These are phyloP conservation scores for Claviceps sp. DNA, from an alignment of 2,329 filamentous ascomycete genomes.

Conservation along the genomic window DNA sequence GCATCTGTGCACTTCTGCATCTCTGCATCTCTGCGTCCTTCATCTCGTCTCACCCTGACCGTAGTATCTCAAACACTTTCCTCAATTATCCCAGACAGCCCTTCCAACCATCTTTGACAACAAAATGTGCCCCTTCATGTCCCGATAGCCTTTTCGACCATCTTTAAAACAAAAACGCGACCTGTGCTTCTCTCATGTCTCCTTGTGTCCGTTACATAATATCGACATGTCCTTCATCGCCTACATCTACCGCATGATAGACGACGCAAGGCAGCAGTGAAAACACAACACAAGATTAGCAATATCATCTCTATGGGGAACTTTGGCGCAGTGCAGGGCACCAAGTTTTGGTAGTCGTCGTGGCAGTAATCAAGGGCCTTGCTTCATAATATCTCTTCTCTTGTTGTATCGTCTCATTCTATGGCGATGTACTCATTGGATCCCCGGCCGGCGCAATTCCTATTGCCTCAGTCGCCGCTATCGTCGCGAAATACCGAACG, in stretches of 20 bases:
- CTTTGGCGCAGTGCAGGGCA: neutral
- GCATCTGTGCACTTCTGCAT: neutral
- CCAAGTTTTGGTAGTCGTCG: conserved; percentile 1
- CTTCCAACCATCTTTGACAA: neutral
- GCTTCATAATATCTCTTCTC: conserved; percentile 33
- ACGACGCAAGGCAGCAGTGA: neutral
- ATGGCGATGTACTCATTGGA: conserved; percentile 53
- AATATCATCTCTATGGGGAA: neutral
- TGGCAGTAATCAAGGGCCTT: conserved; percentile 29
- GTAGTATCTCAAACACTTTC: neutral
- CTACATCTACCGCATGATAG: neutral
- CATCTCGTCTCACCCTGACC: neutral
- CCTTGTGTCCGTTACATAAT: neutral
- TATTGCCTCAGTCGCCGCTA: conserved; percentile 53
- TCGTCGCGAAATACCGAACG: conserved; percentile 94
- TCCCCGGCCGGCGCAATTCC: conserved; percentile 35
- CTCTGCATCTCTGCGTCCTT: neutral
- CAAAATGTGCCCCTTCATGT: neutral
- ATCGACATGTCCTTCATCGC: neutral
- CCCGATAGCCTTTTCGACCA: neutral
- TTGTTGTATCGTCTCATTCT: conserved; percentile 25
- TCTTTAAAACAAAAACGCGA: neutral
- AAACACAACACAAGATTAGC: neutral
- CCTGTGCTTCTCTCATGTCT: neutral
- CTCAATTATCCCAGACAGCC: neutral